Evolutionary conservation across 805 yeast species (phyloP), one percentile per base, ranked within the genome.

Genomic region (Wickerhamiella kurtzmanii): DNA sequence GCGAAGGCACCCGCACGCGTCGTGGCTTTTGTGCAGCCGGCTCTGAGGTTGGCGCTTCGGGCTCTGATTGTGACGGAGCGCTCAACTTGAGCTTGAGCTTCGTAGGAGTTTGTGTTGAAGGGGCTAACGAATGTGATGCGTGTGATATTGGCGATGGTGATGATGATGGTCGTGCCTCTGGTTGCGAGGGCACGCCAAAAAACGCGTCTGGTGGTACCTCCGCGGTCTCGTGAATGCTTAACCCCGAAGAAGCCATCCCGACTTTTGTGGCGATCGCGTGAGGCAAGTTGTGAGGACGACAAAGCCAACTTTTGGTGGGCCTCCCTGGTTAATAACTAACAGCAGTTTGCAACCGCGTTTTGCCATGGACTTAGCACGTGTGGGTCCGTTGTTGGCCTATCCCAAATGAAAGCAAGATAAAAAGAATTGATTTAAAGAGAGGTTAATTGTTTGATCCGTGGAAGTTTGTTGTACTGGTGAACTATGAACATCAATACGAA

Each of bases 71-170:
- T 37, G 37, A 18, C 32, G 32, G 32, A 4, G 19, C 41, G 15
- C 22, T 9, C 18, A 22, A 22, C 39, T 44, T 47, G 25, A 46
- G 44, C 35, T 46, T 37, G 22, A 49, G 44, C 11, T 25, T 25
- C 11, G 44, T 44, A 13, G 50, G 50, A 4, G 50, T 41, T 45
- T 48, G 46, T 37, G 43, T 38, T 15, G 52, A 50, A 15, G 47
- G 44, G n/a, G 49, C 38, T 17, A n/a, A 5, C 19, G 5, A 8
- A 6, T 8, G 38, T 6, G 38, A 5, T 15, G 6, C 15, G 19
- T 15, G 17, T n/a, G 38, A 17, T 15, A 17, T 17, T 17, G 6
- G 38, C n/a, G 6, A 8, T 17, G 38, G 38, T 17, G 38, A 15
- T 15, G 35, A 28, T 15, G 15, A 9, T n/a, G n/a, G n/a, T n/a